Base-by-base conservation (phyloP, 2,329 filamentous ascomycete genomes). In the Pseudogymnoascus sp. region DNA sequence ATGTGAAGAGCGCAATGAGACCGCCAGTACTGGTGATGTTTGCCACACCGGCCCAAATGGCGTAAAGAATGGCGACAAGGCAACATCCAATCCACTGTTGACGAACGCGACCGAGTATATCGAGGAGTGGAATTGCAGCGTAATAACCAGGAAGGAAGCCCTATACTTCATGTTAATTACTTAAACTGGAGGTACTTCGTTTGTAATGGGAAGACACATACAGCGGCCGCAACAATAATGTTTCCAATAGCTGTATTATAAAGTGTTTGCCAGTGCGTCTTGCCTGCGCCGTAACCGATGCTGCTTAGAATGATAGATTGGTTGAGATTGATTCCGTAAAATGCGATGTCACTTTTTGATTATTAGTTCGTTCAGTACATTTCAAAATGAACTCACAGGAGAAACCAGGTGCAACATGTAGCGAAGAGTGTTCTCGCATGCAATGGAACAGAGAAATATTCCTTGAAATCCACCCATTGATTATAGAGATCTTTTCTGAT, bases 341-440 rank as follows among this genome's bases (percentile, higher is more conserved):
- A 86, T 40, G 83, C 83, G 57, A 79, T 75, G 66, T 79, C 85
- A 63, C 37, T 29, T 42, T 39, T 39, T 39, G 14, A 39, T 14
- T 39, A 39, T 39, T 39, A 39, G 37, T 39, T 39, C 5, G 37
- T 39, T 39, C 37, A 39, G 37, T n/a, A 39, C 37, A 39, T 39
- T 39, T 39, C 4, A 14, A 39, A 39, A 39, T 39, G 37, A 39
- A 21, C 14, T 29, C 60, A 31, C 23, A 90, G 85, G 76, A 89
- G 84, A 76, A 92, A 93, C 90, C 90, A 93, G 1, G 89, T 93
- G 34, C 87, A 86, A 10, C 89, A 88, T 12, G 90, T 93, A 18
- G 89, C 89, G 39, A 91, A 78, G 0, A 91, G 82, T 12, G 91
- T 81, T 71, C 86, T 84, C 39, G 37, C 45, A 62, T 23, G 60